A percentile compares a stretch with the other conserved stretches of the same genome.
Evolutionary conservation across 176 grass and related monocot genomes (phyloP).

Genomic region (Aegilops sharonensis): DNA sequence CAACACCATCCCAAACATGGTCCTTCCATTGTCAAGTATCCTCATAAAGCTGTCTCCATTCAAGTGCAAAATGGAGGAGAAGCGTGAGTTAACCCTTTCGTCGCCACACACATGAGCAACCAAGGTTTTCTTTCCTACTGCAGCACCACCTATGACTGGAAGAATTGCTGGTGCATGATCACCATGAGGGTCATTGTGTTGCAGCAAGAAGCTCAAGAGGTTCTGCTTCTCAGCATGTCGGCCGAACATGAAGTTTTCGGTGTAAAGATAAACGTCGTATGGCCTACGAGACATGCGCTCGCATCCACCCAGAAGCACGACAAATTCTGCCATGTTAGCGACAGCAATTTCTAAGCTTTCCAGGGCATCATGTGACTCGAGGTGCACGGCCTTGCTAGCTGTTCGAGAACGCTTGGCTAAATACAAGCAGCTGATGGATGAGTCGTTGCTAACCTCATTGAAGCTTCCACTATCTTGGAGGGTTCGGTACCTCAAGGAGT

Average conservation of each 20-base stretch:
- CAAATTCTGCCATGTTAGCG: neutral
- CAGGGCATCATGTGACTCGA: neutral
- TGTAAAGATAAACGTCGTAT: no score
- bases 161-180: neutral
- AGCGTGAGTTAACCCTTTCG: neutral
- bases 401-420: neutral
- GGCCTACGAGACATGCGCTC: no score
- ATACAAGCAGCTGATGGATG: neutral
- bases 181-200: neutral
- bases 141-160: neutral
- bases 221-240: neutral
- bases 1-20: neutral
- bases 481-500: neutral
- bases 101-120: neutral
- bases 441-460: neutral
- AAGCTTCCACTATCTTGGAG: neutral
- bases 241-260: neutral
- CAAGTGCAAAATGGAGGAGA: neutral
- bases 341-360: neutral
- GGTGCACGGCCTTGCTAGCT: neutral
- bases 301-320: neutral
- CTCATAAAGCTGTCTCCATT: neutral
- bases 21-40: neutral
- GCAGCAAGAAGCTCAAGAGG: neutral
- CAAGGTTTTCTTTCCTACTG: neutral